Evolutionary conservation across 352 stramenopile genomes (phyloP).

Genomic region (Peronospora farinosa): DNA sequence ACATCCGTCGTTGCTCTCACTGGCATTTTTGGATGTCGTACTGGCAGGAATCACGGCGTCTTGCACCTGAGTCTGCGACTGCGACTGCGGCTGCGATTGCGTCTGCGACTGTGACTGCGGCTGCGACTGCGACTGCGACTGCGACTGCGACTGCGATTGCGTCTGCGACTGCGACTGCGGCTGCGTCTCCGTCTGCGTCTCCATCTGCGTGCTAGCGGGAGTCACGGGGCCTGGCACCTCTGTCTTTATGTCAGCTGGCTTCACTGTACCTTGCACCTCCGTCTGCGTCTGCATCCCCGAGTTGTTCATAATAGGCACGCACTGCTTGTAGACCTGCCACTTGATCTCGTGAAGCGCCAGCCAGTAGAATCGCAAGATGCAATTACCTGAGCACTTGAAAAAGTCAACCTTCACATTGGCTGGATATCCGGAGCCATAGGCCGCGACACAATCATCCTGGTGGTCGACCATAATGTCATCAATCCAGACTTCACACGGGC

Average conservation of each 20-base stretch:
- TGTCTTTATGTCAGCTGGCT: slow-evolving; percentile 2
- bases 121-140: slow-evolving; percentile 2
- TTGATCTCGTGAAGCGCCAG: slow-evolving; percentile 33
- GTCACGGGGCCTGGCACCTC: no score
- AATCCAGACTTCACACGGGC: slow-evolving; percentile 57
- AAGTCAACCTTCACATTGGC: slow-evolving; percentile 27
- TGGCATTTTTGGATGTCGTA: slow-evolving; percentile 3
- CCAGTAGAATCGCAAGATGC: slow-evolving; percentile 32
- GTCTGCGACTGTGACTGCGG: no score
- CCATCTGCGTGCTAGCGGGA: no score
- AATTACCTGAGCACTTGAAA: slow-evolving; percentile 26
- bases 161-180: no score
- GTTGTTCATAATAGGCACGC: slow-evolving; percentile 27
- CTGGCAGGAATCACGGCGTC: slow-evolving; percentile 4
- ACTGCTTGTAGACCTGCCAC: slow-evolving; percentile 44
- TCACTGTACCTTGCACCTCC: slow-evolving; percentile 17
- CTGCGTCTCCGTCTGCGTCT: no score
- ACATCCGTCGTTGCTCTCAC: slow-evolving; percentile 11
- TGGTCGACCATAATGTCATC: slow-evolving; percentile 40
- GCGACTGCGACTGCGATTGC: no score
- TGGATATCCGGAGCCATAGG: slow-evolving; percentile 23
- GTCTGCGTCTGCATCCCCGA: slow-evolving; percentile 10
- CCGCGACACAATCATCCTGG: slow-evolving; percentile 41
- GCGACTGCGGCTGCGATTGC: no score
- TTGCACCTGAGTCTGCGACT: slow-evolving; percentile 7